phyloP scores from a whole-genome alignment of 306 rosid species.

The Biancaea sappan region DNA sequence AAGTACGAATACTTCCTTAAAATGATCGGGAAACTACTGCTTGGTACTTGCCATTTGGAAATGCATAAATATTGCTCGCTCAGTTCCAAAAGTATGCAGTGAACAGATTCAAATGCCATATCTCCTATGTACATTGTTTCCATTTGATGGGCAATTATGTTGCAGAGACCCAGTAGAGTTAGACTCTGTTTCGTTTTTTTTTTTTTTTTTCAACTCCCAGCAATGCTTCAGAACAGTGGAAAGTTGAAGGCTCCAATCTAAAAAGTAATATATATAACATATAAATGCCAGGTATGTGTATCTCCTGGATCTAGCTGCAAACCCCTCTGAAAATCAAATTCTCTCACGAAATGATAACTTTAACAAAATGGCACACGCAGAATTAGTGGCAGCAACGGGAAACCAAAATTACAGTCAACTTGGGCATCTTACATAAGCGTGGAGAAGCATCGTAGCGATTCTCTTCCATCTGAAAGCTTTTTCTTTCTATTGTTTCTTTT shows the following conservation, averaged over 20 bases:
- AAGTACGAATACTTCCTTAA: too few relatives aligned
- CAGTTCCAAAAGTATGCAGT: constrained; percentile 5
- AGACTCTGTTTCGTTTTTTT: too few relatives aligned
- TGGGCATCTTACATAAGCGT: not conserved
- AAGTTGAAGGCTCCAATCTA: not conserved
- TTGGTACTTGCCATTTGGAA: not conserved
- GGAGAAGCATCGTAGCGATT: not conserved
- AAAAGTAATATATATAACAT: not conserved
- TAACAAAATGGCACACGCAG: not conserved
- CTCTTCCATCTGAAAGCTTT: not conserved
- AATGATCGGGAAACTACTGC: not conserved
- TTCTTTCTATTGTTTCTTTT: not conserved
- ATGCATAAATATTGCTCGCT: not conserved
- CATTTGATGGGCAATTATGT: not conserved
- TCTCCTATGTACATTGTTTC: not conserved
- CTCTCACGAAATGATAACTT: not conserved
- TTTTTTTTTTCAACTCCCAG: not conserved
- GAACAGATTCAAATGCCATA: not conserved
- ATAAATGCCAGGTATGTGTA: not conserved
- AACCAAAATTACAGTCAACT: not conserved
- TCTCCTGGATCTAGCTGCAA: not conserved
- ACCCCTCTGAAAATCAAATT: not conserved
- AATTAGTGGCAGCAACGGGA: not conserved
- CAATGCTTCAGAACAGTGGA: not conserved
- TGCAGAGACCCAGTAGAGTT: not conserved